Conservation (phyloP, 345 rosid genomes). For the Crucihimalaya himalaica region DNA sequence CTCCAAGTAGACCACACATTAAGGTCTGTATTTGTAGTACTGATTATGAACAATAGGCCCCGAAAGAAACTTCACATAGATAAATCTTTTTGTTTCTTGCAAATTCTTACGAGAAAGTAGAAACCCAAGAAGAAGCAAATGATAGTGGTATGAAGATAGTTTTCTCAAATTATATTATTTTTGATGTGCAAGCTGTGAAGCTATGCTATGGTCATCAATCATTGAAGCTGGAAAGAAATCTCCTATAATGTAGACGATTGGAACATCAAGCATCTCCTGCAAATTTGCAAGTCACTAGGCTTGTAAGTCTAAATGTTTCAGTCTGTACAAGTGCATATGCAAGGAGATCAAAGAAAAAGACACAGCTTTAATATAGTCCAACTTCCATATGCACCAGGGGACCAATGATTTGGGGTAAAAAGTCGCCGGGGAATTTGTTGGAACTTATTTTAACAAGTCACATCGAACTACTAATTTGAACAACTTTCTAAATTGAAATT, state of each 20-base stretch:
- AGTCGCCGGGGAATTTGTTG: conserved; percentile 95
- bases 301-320: neutral
- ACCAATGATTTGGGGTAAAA: conserved; percentile 97
- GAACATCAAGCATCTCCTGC: conserved; percentile 89
- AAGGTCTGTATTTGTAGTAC: conserved; percentile 54
- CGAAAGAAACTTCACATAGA: neutral
- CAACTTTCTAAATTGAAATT: too few species aligned
- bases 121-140: conserved; percentile 81
- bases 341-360: neutral
- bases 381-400: conserved; percentile 81
- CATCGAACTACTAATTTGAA: too few species aligned
- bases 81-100: neutral
- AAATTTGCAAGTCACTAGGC: neutral
- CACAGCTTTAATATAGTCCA: conserved; percentile 83
- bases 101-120: conserved; percentile 65
- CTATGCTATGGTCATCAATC: conserved; percentile 99
- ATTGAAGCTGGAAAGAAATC: conserved; percentile 97
- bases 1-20: conserved; percentile 87
- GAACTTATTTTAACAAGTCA: too few species aligned
- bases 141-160: conserved; percentile 89
- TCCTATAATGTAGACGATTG: conserved; percentile 77
- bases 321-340: neutral
- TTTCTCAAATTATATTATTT: conserved; percentile 91
- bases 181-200: conserved; percentile 96
- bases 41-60: neutral